Evolutionary conservation across 139 green algal genomes (phyloP).

Genomic region (Spirogloea muscicola): DNA sequence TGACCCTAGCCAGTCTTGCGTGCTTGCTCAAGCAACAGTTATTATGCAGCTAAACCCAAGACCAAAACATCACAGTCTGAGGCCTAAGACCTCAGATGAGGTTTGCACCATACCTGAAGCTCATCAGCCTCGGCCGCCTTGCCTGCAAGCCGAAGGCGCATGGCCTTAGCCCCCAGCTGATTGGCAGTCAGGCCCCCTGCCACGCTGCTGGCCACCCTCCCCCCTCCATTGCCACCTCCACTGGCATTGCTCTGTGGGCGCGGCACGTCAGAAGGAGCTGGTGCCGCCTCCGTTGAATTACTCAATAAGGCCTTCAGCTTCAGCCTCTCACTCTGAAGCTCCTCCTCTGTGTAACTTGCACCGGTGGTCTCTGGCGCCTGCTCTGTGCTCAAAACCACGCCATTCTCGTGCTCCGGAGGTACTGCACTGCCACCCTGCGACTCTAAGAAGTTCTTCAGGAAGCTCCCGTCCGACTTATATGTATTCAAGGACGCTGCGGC

Average conservation of each 20-base stretch:
- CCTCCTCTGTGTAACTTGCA: slow-evolving; percentile 7
- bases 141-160: slow-evolving; percentile 58
- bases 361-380: too few relatives aligned
- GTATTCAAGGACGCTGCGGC: too few relatives aligned
- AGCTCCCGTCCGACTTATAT: not conserved
- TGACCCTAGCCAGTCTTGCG: too few relatives aligned
- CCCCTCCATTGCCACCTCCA: too few relatives aligned
- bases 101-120: slow-evolving; percentile 2
- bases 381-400: too few relatives aligned
- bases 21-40: too few relatives aligned
- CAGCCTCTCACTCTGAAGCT: not conserved
- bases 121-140: slow-evolving; percentile 38
- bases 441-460: too few relatives aligned
- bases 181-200: slow-evolving; percentile 56
- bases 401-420: not conserved
- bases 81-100: not conserved
- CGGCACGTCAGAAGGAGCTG: not conserved
- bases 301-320: not conserved
- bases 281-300: not conserved
- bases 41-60: too few relatives aligned
- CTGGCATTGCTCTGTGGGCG: not conserved
- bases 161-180: slow-evolving; percentile 56
- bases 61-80: not conserved
- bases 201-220: too few relatives aligned
- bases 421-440: not conserved